phyloP scores from a whole-genome alignment of 2,329 filamentous ascomycete species.

The Sarocladiaceae sp. region DNA sequence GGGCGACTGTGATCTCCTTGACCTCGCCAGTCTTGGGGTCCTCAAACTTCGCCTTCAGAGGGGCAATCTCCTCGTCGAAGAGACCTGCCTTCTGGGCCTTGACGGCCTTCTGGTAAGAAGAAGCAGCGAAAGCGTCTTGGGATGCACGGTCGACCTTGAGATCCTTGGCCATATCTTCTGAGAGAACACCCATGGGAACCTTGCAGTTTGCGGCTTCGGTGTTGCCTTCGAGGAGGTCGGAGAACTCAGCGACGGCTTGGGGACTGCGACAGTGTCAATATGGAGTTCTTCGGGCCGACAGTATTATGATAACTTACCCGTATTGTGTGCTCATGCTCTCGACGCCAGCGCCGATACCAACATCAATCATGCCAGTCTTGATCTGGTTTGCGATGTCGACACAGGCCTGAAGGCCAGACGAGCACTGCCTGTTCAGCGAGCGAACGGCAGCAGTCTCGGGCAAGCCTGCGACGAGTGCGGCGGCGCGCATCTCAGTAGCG shows the following conservation, averaged over 20 bases:
- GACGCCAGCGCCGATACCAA: constrained; percentile 90
- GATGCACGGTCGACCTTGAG: constrained; percentile 64
- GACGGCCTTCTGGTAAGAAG: constrained; percentile 84
- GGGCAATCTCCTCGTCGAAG: constrained; percentile 87
- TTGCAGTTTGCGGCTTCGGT: constrained; percentile 90
- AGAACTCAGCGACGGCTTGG: constrained; percentile 86
- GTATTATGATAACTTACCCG: constrained; percentile 51
- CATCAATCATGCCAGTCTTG: constrained; percentile 84
- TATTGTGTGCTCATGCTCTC: constrained; percentile 96
- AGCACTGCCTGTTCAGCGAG: constrained; percentile 91
- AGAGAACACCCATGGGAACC: constrained; percentile 92
- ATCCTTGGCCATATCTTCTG: constrained; percentile 92
- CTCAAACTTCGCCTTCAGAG: constrained; percentile 80
- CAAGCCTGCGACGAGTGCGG: constrained; percentile 86
- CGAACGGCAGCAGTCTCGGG: constrained; percentile 80
- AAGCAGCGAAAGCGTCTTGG: constrained; percentile 93
- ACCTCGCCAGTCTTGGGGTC: constrained; percentile 88
- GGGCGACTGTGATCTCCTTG: constrained; percentile 75
- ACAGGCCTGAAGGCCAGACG: constrained; percentile 85
- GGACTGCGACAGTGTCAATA: constrained; percentile 47
- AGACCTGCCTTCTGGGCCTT: constrained; percentile 84
- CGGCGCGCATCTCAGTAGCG: constrained; percentile 94
- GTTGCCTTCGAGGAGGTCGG: constrained; percentile 77
- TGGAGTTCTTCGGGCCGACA: not conserved
- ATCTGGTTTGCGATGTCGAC: constrained; percentile 95